phyloP scores from a whole-genome alignment of 805 yeast species.

The Wickerhamiella kurtzmanii region DNA sequence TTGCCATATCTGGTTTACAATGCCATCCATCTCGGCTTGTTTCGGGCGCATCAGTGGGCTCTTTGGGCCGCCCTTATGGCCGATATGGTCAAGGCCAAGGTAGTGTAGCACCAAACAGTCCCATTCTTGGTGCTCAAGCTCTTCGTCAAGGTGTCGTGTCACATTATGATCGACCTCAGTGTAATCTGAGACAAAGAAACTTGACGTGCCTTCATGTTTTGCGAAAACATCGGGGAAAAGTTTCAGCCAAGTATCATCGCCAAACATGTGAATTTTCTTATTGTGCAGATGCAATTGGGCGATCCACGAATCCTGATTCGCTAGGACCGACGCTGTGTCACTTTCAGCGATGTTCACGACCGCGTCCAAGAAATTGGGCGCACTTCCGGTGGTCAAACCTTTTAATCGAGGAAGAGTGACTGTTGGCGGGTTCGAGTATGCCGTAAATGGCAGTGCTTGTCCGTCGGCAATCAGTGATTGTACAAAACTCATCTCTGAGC shows the following conservation, averaged over 20 bases:
- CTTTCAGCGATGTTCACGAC: constrained; percentile 87
- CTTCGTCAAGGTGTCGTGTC: constrained; percentile 64
- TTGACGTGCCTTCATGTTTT: constrained; percentile 70
- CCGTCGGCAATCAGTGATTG: constrained; percentile 55
- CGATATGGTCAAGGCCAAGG: constrained; percentile 91
- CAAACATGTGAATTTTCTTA: constrained; percentile 63
- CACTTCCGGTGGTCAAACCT: constrained; percentile 63
- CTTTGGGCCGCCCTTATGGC: constrained; percentile 89
- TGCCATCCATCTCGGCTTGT: constrained; percentile 72
- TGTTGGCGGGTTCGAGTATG: constrained; percentile 88
- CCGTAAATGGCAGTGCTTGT: constrained; percentile 75
- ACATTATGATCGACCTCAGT: constrained; percentile 90
- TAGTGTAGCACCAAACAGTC: constrained; percentile 81
- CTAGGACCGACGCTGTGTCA: constrained; percentile 55
- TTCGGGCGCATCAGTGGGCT: constrained; percentile 71
- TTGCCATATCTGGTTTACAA: constrained; percentile 42
- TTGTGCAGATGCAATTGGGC: constrained; percentile 39
- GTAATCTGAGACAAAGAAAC: constrained; percentile 90
- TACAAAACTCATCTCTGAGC: constrained; percentile 52
- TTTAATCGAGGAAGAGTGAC: constrained; percentile 90
- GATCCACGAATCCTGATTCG: constrained; percentile 78
- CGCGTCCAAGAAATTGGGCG: constrained; percentile 90
- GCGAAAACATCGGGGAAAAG: constrained; percentile 62
- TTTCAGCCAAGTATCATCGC: constrained; percentile 97
- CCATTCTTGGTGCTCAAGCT: constrained; percentile 46